Evolutionary conservation across 2,329 filamentous ascomycete genomes (phyloP).

Genomic region (Alternaria sp.): DNA sequence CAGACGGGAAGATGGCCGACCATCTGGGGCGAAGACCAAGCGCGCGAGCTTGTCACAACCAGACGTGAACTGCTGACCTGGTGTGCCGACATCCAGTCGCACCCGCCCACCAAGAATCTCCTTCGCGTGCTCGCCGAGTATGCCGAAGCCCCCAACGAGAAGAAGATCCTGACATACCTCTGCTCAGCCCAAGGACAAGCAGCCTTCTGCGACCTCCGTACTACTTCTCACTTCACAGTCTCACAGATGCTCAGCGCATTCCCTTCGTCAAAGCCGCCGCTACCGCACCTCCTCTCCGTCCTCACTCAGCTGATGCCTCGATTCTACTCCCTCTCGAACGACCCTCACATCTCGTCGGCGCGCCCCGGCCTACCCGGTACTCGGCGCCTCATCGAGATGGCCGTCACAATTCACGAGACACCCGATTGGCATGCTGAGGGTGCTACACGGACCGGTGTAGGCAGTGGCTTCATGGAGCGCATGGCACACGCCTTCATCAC

Average conservation of each 20-base stretch:
- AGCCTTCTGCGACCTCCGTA: conserved; percentile 90
- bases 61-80: conserved; percentile 91
- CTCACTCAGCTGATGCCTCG: conserved; percentile 92
- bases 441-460: conserved; percentile 75
- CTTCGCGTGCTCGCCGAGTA: conserved; percentile 87
- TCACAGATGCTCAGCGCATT: conserved; percentile 89
- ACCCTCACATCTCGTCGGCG: conserved; percentile 80
- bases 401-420: conserved; percentile 92
- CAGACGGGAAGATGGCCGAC: conserved; percentile 89
- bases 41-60: conserved; percentile 87
- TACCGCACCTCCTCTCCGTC: conserved; percentile 79
- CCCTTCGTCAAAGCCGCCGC: conserved; percentile 85
- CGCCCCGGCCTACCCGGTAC: conserved; percentile 69
- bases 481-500: conserved; percentile 75
- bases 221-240: conserved; percentile 82
- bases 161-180: conserved; percentile 85
- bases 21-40: conserved; percentile 91
- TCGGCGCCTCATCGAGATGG: conserved; percentile 88
- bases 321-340: conserved; percentile 97
- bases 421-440: conserved; percentile 74
- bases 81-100: conserved; percentile 93
- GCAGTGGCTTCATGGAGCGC: conserved; percentile 91
- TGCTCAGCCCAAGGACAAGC: conserved; percentile 90
- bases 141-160: conserved; percentile 79
- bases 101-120: conserved; percentile 86